Conservation (phyloP, 768 basidiomycete genomes). For the Tylopilus plumbeoviolaceoides region DNA sequence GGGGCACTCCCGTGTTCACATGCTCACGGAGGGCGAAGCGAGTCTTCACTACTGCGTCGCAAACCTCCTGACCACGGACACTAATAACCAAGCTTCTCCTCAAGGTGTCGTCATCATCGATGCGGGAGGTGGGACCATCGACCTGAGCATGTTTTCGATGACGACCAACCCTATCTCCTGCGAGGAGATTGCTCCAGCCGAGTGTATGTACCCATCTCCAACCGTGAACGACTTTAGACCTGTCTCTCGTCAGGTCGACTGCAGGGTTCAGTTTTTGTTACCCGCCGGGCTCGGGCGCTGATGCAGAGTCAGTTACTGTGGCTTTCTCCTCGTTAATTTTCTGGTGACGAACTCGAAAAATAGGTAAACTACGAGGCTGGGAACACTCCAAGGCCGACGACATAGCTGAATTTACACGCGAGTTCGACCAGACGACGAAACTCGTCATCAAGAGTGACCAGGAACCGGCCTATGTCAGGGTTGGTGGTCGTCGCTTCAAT, state of each 20-base stretch:
- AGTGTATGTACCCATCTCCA: neutral
- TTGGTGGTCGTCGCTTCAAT: neutral
- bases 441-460: neutral
- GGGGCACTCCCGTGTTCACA: constrained; percentile 4
- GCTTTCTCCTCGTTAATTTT: neutral
- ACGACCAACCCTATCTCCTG: neutral
- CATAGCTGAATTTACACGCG: constrained; percentile 1
- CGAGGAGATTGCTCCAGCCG: neutral
- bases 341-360: neutral
- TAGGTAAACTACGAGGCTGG: neutral
- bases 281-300: neutral
- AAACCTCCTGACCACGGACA: neutral
- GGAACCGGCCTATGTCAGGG: constrained; percentile 7
- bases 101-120: neutral
- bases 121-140: neutral
- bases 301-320: neutral
- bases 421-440: neutral
- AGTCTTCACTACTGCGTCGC: neutral
- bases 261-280: neutral
- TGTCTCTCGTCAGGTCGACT: neutral
- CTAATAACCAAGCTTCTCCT: too few species aligned
- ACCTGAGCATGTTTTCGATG: neutral
- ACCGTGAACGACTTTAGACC: neutral
- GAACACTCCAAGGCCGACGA: neutral
- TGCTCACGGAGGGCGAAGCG: neutral